Base-by-base conservation (phyloP, 179 eudicot genomes). In the Beta corolliflora region DNA sequence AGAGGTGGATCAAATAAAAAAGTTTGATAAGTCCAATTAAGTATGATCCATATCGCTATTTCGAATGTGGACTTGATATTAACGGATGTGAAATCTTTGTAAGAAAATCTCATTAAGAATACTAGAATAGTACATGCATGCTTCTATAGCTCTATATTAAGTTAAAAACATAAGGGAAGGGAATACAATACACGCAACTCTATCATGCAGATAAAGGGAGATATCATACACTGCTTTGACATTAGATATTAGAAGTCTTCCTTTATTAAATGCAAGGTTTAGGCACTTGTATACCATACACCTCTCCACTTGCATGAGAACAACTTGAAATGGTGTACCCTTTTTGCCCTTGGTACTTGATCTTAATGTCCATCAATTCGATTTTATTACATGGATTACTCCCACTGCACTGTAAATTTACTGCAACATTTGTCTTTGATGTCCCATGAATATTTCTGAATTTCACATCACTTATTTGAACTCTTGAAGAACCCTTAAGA, bases 351-450 rank as follows among this genome's bases (percentile, higher is more conserved):
- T 53, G 46, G 4, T 3, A 29, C 41, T 55, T 73, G 5, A 73
- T 73, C 3, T 54, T 16, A 21, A 88, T 88, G 75, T 88, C 63
- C 52, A 46, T 31, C 45, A 86, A 60, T 58, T 73, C 81, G 19
- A 88, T 70, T 1, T 46, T 48, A 2, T 68, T 7, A 63, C 90
- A 88, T 44, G 88, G 90, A 50, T 86, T 77, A 41, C 79, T 75
- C 23, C 25, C n/a, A 54, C 88, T 86, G 56, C 90, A 88, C 13
- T 84, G 81, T 23, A 88, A 70, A 53, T 84, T 79, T 1, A 88
- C 81, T 1, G 84, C 89, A 4, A 58, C 70, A 5, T 77, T 41
- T 1, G 81, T 23, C 25, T 15, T 74, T 18, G 90, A 82, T 9
- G 86, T 86, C 10, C 90, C 90, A 2, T 5, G 21, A 11, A 86